Conservation (phyloP, 2,329 filamentous ascomycete species). For the Zymoseptoria tritici region DNA sequence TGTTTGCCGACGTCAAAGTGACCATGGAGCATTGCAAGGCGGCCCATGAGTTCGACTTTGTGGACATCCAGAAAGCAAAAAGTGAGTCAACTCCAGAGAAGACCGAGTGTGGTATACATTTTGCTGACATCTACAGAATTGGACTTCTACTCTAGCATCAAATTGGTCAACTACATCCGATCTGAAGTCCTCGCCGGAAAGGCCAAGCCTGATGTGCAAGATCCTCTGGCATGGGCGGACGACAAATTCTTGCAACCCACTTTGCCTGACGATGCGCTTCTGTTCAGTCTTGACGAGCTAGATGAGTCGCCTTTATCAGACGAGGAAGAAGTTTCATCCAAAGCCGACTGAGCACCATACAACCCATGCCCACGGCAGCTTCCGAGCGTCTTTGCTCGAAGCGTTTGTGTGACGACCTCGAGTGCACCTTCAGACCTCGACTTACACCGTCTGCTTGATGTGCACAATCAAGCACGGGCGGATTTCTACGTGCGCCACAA, state of each 20-base stretch:
- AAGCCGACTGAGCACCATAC: neutral
- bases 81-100: slow-evolving; percentile 24
- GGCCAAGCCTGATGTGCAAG: slow-evolving; percentile 49
- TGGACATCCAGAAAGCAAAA: slow-evolving; percentile 27
- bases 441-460: neutral
- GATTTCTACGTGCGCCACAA: neutral
- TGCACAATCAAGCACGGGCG: neutral
- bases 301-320: slow-evolving; percentile 30
- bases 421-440: neutral
- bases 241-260: slow-evolving; percentile 78
- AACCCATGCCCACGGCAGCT: neutral
- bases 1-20: slow-evolving; percentile 25
- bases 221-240: slow-evolving; percentile 58
- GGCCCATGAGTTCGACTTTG: slow-evolving; percentile 36
- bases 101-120: neutral
- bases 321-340: slow-evolving; percentile 5
- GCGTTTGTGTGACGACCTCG: neutral
- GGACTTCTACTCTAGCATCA: slow-evolving; percentile 40
- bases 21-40: slow-evolving; percentile 34
- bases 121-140: slow-evolving; percentile 26
- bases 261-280: slow-evolving; percentile 78
- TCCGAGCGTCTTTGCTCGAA: neutral
- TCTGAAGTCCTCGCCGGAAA: slow-evolving; percentile 33
- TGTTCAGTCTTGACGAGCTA: slow-evolving; percentile 81
- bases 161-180: slow-evolving; percentile 45